Conservation (phyloP, 768 basidiomycete species). For the Collybia mongolica region DNA sequence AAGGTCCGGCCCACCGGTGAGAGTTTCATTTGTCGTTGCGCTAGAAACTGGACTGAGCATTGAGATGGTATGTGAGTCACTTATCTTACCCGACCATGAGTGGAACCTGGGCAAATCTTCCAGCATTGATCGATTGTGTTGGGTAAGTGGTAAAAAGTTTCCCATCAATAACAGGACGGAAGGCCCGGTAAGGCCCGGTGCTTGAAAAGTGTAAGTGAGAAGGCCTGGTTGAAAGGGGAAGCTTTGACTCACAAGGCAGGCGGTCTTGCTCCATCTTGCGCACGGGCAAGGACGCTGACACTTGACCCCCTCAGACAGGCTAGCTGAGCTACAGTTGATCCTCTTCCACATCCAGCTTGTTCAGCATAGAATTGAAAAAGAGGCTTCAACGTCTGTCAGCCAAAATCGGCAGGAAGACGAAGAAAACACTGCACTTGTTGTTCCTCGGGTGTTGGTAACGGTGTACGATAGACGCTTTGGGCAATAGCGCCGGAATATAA, state of each 20-base stretch:
- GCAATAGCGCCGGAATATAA: slow-evolving; percentile 58
- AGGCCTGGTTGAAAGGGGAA: slow-evolving; percentile 26
- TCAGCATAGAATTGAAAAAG: slow-evolving; percentile 51
- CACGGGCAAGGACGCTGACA: slow-evolving; percentile 49
- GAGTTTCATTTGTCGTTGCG: slow-evolving; percentile 60
- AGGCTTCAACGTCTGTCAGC: slow-evolving; percentile 28
- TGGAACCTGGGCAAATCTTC: slow-evolving; percentile 49
- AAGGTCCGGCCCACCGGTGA: slow-evolving; percentile 40
- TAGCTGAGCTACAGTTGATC: slow-evolving; percentile 32
- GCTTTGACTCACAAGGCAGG: slow-evolving; percentile 37
- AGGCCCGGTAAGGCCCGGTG: slow-evolving; percentile 34
- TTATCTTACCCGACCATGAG: slow-evolving; percentile 55
- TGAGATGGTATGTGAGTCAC: background rate
- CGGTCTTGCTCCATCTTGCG: slow-evolving; percentile 47
- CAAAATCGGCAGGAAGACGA: background rate
- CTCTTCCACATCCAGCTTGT: slow-evolving; percentile 47
- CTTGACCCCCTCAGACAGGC: slow-evolving; percentile 48
- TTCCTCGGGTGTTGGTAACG: slow-evolving; percentile 50
- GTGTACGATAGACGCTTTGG: slow-evolving; percentile 58
- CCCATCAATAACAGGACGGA: slow-evolving; percentile 57
- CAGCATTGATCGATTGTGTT: slow-evolving; percentile 40
- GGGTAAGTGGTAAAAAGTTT: slow-evolving; percentile 50
- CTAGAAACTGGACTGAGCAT: slow-evolving; percentile 15
- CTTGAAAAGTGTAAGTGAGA: slow-evolving; percentile 15
- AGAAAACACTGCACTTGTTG: slow-evolving; percentile 38